These are phyloP conservation scores for Fraxinus paxiana DNA, from an alignment of 305 asterid genomes.

Conservation along the genomic window DNA sequence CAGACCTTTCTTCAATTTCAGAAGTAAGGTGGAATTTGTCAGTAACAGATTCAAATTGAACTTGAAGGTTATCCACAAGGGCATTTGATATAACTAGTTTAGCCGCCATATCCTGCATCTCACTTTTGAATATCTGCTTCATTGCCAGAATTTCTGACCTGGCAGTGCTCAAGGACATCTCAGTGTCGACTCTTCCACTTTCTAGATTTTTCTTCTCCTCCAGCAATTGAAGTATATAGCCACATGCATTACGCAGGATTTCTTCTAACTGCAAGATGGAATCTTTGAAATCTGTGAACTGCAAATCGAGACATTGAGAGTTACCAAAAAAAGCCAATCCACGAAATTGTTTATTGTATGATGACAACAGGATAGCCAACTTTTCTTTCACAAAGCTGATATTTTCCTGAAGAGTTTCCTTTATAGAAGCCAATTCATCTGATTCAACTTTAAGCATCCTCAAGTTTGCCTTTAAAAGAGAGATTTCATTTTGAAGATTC, in stretches of 20 bases:
- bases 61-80: constrained; percentile 66
- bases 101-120: constrained; percentile 41
- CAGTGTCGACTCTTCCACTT: constrained; percentile 51
- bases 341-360: constrained; percentile 36
- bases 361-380: constrained; percentile 44
- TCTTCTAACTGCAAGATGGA: constrained; percentile 56
- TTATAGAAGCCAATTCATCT: constrained; percentile 48
- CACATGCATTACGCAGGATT: constrained; percentile 44
- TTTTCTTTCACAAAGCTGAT: constrained; percentile 46
- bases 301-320: constrained; percentile 32
- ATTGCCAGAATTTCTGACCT: constrained; percentile 59
- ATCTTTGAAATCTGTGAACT: constrained; percentile 41
- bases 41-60: constrained; percentile 63
- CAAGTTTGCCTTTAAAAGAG: constrained; percentile 46
- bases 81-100: constrained; percentile 59
- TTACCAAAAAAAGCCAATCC: constrained; percentile 25
- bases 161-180: constrained; percentile 47
- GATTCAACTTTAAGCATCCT: constrained; percentile 41
- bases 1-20: constrained; percentile 54
- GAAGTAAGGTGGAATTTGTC: constrained; percentile 49
- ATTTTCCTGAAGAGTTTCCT: constrained; percentile 51
- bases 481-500: constrained; percentile 46
- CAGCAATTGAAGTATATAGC: constrained; percentile 45
- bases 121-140: constrained; percentile 59
- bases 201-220: constrained; percentile 63